These are phyloP conservation scores for Aspergillus sergii DNA, from an alignment of 2,329 filamentous ascomycete genomes.

Conservation along the genomic window DNA sequence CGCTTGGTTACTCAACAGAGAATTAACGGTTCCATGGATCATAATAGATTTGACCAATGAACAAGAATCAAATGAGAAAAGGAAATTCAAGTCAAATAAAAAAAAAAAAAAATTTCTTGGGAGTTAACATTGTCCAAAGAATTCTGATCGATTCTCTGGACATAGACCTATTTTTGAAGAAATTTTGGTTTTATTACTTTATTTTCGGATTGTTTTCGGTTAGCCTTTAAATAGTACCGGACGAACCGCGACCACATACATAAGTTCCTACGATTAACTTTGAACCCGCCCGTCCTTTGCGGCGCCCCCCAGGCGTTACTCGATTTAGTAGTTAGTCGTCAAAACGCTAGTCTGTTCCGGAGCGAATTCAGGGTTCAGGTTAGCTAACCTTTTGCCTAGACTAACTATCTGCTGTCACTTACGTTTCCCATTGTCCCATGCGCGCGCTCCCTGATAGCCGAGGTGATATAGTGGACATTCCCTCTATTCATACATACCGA, in stretches of 20 bases:
- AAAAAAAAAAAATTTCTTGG: no score
- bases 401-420: slow-evolving; percentile 1
- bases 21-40: neutral
- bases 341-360: neutral
- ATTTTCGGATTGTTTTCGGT: neutral
- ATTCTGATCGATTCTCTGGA: no score
- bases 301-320: neutral
- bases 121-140: no score
- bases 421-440: slow-evolving; percentile 6
- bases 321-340: neutral
- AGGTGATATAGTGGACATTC: slow-evolving; percentile 1
- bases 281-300: neutral
- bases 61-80: neutral
- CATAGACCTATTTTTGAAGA: neutral
- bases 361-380: neutral
- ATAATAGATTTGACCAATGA: neutral
- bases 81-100: neutral
- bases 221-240: slow-evolving; percentile 4
- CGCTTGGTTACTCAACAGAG: neutral
- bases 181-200: neutral
- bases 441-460: slow-evolving; percentile 8
- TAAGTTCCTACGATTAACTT: slow-evolving; percentile 6
- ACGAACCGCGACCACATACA: slow-evolving; percentile 2
- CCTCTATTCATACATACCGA: neutral
- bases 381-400: slow-evolving; percentile 2